Base-by-base conservation (phyloP, 495 filamentous ascomycete species). In the Aspergillus haitiensis region DNA sequence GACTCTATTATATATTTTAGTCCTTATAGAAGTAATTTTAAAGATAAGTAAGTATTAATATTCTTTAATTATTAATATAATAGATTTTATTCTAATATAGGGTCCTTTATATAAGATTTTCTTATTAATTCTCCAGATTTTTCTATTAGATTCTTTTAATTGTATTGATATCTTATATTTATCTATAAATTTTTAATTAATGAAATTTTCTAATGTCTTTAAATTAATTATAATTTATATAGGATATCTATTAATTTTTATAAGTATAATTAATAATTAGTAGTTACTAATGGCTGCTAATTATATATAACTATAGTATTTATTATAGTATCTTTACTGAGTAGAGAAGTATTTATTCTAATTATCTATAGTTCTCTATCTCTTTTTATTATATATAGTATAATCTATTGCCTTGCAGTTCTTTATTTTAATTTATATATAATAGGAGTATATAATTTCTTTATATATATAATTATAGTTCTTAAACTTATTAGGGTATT, bases 101-200 rank as follows among this genome's bases (percentile, higher is more conserved):
- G n/a, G n/a, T n/a, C n/a, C n/a, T n/a, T n/a, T n/a, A n/a, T n/a
- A n/a, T n/a, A n/a, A n/a, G n/a, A n/a, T n/a, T n/a, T n/a, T n/a
- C n/a, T n/a, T n/a, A 33, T 33, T 51, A 31, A 32, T 33, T 51
- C 34, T 51, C 34, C 34, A 51, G 9, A 51, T 51, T 33, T 32
- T 51, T 51, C 10, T 33, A 12, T 32, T 51, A 51, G 11, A 3
- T 33, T 2, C 12, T 3, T 3, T 33, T 51, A 27, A 12, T 27
- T 51, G 11, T 45, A 62, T 46, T 9, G 31, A 6, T 55, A 60
- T 36, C 27, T 21, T 53, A 46, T 44, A 55, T 32, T 52, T 36
- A 11, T 50, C 16, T 27, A 35, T 53, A 63, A 60, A 61, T 60
- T 53, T 33, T 53, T 53, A 15, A 60, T 18, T 52, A 34, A 51